Percentiles rank a stretch among this genome's conserved stretches.
phyloP scores from a whole-genome alignment of 192 early-diverging fungal genomes.

The Lobosporangium transversale region DNA sequence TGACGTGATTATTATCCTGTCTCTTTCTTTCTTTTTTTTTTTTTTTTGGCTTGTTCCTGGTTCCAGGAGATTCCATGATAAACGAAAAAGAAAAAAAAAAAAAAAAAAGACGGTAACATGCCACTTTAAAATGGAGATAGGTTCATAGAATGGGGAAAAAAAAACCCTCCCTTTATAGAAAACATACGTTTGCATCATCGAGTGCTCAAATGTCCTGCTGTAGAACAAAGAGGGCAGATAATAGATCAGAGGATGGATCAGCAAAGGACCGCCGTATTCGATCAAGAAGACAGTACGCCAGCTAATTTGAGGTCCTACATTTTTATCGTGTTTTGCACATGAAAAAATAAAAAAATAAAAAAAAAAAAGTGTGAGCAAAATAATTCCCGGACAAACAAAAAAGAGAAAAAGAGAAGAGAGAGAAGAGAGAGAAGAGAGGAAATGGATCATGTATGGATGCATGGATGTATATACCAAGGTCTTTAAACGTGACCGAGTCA shows the following conservation, averaged over 20 bases:
- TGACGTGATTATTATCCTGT: too few relatives aligned
- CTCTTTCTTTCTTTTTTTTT: too few relatives aligned
- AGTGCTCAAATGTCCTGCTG: constrained; percentile 71
- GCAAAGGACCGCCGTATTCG: constrained; percentile 91
- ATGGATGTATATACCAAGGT: constrained; percentile 67
- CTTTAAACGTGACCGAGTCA: constrained; percentile 73
- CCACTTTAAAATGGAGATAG: neutral
- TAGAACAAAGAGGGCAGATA: constrained; percentile 76
- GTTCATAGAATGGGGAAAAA: neutral
- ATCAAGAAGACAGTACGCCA: constrained; percentile 95
- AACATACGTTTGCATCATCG: constrained; percentile 71
- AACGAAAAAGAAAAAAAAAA: neutral
- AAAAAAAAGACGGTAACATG: neutral
- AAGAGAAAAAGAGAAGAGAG: too few relatives aligned
- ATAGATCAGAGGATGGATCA: constrained; percentile 90
- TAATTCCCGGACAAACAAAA: too few relatives aligned
- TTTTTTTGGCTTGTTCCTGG: neutral
- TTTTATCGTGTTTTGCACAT: neutral
- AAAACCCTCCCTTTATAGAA: neutral
- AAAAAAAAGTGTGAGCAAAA: too few relatives aligned
- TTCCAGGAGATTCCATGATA: neutral
- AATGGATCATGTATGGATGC: too few relatives aligned
- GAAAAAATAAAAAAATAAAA: too few relatives aligned
- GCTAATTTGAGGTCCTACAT: constrained; percentile 85
- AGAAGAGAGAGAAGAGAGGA: too few relatives aligned